phyloP scores from a whole-genome alignment of 2,329 filamentous ascomycete genomes.

The Beauveria scarabaeidicola region DNA sequence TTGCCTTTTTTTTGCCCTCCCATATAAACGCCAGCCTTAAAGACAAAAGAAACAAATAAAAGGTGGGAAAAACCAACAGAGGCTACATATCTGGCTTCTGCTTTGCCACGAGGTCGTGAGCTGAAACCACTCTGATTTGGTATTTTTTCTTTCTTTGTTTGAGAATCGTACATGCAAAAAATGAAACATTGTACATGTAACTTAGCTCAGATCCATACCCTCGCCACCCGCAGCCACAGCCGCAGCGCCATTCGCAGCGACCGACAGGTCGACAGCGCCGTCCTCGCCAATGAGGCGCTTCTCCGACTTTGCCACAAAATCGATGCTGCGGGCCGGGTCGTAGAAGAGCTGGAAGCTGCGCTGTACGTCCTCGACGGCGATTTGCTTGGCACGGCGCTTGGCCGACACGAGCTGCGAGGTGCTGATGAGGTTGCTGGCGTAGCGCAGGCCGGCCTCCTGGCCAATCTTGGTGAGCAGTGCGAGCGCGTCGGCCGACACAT shows the following conservation, averaged over 20 bases:
- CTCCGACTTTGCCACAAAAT: slow-evolving; percentile 84
- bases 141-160: not conserved
- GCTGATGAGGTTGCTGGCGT: slow-evolving; percentile 96
- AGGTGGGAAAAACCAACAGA: not conserved
- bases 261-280: slow-evolving; percentile 65
- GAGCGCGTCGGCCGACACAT: slow-evolving; percentile 80
- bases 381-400: slow-evolving; percentile 78
- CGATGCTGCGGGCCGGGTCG: slow-evolving; percentile 77
- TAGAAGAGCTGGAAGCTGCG: slow-evolving; percentile 92
- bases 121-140: not conserved
- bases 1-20: not conserved
- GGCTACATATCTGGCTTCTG: not conserved
- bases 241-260: slow-evolving; percentile 37
- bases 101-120: not conserved
- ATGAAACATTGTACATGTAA: not conserved
- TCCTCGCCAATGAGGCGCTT: slow-evolving; percentile 86
- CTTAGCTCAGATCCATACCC: slow-evolving; percentile 38
- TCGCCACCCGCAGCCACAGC: slow-evolving; percentile 24
- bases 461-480: slow-evolving; percentile 94
- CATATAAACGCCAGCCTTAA: slow-evolving; percentile 6
- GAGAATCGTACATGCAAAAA: not conserved
- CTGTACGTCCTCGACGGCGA: slow-evolving; percentile 81
- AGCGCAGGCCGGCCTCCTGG: slow-evolving; percentile 81
- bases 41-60: slow-evolving; percentile 12
- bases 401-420: slow-evolving; percentile 81